These are phyloP conservation scores for Trichoderma breve DNA, from an alignment of 2,329 filamentous ascomycete genomes.

Conservation along the genomic window DNA sequence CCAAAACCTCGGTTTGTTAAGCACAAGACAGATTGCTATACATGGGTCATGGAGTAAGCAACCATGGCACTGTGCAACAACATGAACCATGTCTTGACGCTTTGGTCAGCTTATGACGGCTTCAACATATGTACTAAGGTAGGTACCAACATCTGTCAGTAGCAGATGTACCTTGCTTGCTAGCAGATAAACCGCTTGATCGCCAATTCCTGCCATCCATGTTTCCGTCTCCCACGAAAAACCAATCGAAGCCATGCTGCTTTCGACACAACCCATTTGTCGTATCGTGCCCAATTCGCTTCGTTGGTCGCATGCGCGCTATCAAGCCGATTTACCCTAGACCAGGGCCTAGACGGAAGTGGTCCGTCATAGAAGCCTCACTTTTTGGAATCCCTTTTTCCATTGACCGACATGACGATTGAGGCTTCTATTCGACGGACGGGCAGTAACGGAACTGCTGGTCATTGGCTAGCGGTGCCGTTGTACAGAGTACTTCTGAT, in stretches of 20 bases:
- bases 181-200: background rate
- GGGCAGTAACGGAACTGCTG: background rate
- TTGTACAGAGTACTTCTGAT: background rate
- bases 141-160: background rate
- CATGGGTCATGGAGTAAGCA: background rate
- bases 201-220: constrained; percentile 8
- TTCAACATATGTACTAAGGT: background rate
- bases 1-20: background rate
- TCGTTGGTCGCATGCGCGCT: background rate
- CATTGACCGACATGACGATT: background rate
- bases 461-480: background rate
- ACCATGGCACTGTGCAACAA: background rate
- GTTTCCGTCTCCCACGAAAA: background rate
- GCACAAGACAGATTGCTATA: background rate
- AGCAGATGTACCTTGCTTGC: background rate
- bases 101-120: background rate
- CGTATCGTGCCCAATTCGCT: background rate
- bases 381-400: background rate
- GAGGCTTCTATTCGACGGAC: background rate
- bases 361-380: background rate
- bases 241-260: background rate
- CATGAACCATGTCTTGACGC: background rate
- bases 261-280: background rate
- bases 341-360: background rate
- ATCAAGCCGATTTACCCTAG: constrained; percentile 15